Evolutionary conservation across 2,329 filamentous ascomycete species (phyloP).

Genomic region (Bipolaris bicolor): DNA sequence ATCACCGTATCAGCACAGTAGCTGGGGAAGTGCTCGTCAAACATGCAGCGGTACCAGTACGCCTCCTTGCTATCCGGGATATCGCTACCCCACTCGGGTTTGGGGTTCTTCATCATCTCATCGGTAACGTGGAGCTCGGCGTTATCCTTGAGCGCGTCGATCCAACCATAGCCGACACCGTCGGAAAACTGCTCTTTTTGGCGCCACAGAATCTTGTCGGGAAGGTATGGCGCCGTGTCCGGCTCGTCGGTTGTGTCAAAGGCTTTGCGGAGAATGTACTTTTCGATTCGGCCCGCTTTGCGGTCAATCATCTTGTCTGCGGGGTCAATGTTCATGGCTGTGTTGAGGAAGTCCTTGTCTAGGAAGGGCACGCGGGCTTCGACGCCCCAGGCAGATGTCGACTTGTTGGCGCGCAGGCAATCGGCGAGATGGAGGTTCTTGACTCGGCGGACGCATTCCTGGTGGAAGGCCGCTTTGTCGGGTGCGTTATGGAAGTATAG

Average conservation of each 20-base stretch:
- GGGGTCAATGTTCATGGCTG: constrained; percentile 91
- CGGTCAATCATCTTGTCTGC: constrained; percentile 85
- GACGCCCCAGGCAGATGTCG: constrained; percentile 95
- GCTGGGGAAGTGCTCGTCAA: constrained; percentile 96
- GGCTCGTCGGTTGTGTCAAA: constrained; percentile 94
- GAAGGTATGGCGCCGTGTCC: constrained; percentile 82
- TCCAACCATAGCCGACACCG: constrained; percentile 98
- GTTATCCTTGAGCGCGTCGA: constrained; percentile 94
- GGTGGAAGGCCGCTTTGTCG: constrained; percentile 89
- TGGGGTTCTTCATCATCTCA: constrained; percentile 99
- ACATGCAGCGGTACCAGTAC: constrained; percentile 98
- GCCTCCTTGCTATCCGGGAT: constrained; percentile 97
- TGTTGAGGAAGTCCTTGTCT: constrained; percentile 95
- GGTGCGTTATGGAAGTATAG: constrained; percentile 98
- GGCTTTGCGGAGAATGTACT: constrained; percentile 96
- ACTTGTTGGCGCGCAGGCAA: constrained; percentile 98
- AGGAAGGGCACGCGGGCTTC: constrained; percentile 98
- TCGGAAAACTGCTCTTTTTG: constrained; percentile 99
- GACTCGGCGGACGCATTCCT: constrained; percentile 90
- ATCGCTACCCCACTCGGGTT: constrained; percentile 92
- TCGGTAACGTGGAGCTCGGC: constrained; percentile 89
- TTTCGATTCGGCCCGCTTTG: constrained; percentile 85
- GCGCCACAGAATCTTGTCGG: constrained; percentile 92
- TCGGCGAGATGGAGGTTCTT: constrained; percentile 98
- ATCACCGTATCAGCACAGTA: constrained; percentile 91